These are phyloP conservation scores for Haplographium delicatum DNA, from an alignment of 495 filamentous ascomycete genomes.

Conservation along the genomic window DNA sequence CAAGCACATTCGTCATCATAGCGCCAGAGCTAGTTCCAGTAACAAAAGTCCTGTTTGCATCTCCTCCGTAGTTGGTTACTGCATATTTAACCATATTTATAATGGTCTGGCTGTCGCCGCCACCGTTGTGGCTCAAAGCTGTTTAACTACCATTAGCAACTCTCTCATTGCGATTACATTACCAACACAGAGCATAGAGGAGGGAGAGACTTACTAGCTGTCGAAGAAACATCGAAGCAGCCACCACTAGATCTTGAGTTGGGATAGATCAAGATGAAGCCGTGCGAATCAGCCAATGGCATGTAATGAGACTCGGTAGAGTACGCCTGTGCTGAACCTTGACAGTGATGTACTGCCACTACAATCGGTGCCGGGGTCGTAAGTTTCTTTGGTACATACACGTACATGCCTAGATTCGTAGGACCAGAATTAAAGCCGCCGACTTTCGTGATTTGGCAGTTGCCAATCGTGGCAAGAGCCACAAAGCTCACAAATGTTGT, in stretches of 20 bases:
- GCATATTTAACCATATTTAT: slow-evolving; percentile 52
- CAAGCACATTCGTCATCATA: slow-evolving; percentile 44
- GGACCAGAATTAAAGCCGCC: slow-evolving; percentile 38
- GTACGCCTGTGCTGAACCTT: slow-evolving; percentile 45
- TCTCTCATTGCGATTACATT: no score
- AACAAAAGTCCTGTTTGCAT: slow-evolving; percentile 39
- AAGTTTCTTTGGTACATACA: slow-evolving; percentile 48
- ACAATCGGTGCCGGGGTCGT: slow-evolving; percentile 46
- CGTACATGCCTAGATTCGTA: slow-evolving; percentile 45
- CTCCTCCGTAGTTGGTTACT: slow-evolving; percentile 37
- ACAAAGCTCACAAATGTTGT: no score
- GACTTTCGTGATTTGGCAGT: slow-evolving; percentile 26
- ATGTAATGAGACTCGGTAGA: slow-evolving; percentile 38
- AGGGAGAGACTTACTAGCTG: no score
- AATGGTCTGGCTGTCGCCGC: slow-evolving; percentile 54
- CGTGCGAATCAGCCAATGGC: slow-evolving; percentile 44
- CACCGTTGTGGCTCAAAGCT: slow-evolving; percentile 52
- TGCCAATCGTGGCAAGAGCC: no score
- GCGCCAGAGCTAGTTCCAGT: slow-evolving; percentile 45
- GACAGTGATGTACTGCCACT: slow-evolving; percentile 54
- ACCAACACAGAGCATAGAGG: no score
- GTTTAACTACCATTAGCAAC: no score
- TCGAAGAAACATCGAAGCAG: slow-evolving; percentile 59
- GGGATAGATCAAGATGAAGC: slow-evolving; percentile 55
- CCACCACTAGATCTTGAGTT: slow-evolving; percentile 36